Evolutionary conservation across 148 eudicot genomes (phyloP), one percentile per base, ranked within the genome.

Genomic region (Rhododendron griersonianum): DNA sequence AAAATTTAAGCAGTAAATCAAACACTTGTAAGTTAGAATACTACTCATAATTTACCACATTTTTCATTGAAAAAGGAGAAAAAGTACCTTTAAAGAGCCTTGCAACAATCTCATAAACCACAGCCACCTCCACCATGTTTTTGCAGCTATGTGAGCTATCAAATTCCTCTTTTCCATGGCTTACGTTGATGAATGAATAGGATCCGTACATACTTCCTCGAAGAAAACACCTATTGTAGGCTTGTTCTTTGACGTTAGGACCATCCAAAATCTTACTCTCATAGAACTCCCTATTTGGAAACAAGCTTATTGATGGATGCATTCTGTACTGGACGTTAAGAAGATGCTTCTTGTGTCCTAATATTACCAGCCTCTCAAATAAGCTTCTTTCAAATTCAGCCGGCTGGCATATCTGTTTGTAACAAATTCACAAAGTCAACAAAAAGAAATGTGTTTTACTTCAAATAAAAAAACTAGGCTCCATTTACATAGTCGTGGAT

Each of bases 21-120:
- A 53, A 89, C 89, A 48, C 86, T 92, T n/a, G 88, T 86, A 51
- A 84, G 6, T 61, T 61, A 78, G 50, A 92, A 7, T 75, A 39
- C 1, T 16, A 37, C 4, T 37, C 39, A 1, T 47, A 47, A 47
- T 21, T 37, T 37, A 18, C 4, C n/a, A 75, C 23, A 30, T 75
- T 75, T 15, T 75, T 16, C 16, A 71, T 39, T 75, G 76, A 28
- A 11, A 25, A 21, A 28, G 30, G 30, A 28, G 30, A 1, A 1
- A 47, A 79, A 28, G n/a, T 87, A 92, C 94, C 91, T 76, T 84
- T 87, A 51, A 69, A 90, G 57, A 92, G 92, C 14, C 81, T 91
- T 55, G 89, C 88, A 73, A 93, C 84, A 41, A 93, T 86, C 82
- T 85, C 87, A 41, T 35, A 74, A 41, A 41, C 44, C 44, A 41